phyloP scores from a whole-genome alignment of 164 flowering plant genomes.

The Aristolochia californica region DNA sequence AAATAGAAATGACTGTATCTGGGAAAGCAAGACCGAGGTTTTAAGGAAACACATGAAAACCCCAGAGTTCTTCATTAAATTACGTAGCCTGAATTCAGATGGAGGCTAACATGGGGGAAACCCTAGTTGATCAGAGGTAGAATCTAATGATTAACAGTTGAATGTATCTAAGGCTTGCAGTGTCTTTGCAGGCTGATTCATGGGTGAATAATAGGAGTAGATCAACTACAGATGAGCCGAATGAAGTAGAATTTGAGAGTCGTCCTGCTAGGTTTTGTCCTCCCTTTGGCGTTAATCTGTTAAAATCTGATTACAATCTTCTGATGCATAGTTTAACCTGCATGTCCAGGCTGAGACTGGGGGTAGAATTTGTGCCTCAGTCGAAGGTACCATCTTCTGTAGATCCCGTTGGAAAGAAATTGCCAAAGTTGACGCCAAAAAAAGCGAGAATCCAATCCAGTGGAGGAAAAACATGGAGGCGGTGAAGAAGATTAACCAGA shows the following conservation, averaged over 20 bases:
- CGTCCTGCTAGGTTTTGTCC: constrained; percentile 46
- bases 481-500: constrained; percentile 33
- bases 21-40: too few relatives aligned
- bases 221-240: constrained; percentile 25
- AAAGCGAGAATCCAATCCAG: constrained; percentile 25
- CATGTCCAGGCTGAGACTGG: constrained; percentile 43
- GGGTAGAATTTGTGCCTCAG: constrained; percentile 34
- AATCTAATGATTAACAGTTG: too few relatives aligned
- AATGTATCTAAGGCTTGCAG: too few relatives aligned
- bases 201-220: constrained; percentile 62
- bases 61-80: too few relatives aligned
- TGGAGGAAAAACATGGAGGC: constrained; percentile 18
- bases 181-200: constrained; percentile 45
- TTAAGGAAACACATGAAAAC: too few relatives aligned
- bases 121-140: too few relatives aligned
- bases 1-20: too few relatives aligned
- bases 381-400: constrained; percentile 19
- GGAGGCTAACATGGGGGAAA: too few relatives aligned
- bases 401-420: constrained; percentile 46
- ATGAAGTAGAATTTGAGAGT: constrained; percentile 24
- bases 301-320: background rate
- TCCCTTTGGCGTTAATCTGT: background rate
- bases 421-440: constrained; percentile 32
- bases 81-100: too few relatives aligned
- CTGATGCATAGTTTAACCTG: background rate